Evolutionary conservation across 768 basidiomycete species (phyloP), one percentile per base, ranked within the genome.

Genomic region (Macrocybe gigantea): DNA sequence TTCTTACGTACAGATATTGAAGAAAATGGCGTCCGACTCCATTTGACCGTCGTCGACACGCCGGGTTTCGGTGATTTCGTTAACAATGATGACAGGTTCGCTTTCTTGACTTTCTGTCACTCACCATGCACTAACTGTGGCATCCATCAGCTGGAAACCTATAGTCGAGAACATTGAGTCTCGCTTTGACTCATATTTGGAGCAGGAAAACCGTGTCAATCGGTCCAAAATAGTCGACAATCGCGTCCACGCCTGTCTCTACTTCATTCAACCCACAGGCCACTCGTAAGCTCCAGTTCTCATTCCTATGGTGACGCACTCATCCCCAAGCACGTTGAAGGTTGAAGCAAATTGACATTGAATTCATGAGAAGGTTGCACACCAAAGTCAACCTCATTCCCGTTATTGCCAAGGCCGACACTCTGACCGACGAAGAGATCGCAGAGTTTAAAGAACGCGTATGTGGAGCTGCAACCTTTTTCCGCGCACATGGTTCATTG

Each of bases 11-110:
- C 67, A 96, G 96, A 99, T 64, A 98, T 99, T 61, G 95, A 98
- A 73, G 96, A 99, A 74, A 95, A 88, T 51, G 95, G 94, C 50
- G 96, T 98, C 37, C 82, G 94, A 56, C 82, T 98, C 38, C 93
- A 93, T 63, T 72, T 99, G 48, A 98, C 93, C n/a, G 95, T 99
- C 52, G 96, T 99, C 53, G 96, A 99, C 65, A 99, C 94, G 30
- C 96, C 96, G 48, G 96, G 96, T 33, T 99, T 97, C 61, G 96
- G 96, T 52, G 96, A 99, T 67, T 98, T 96, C 66, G 94, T 98
- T 63, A 97, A 99, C 77, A 99, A 99, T 66, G 92, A 96, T 58
- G 93, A 96, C 62, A 93, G 93, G 93, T 92, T 53, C 55, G 36
- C 13, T 35, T 30, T 14, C 33, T 44, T 45, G 44, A 42, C 48